Conservation (phyloP, 2,329 filamentous ascomycete species). For the Chaetomium globosum region DNA sequence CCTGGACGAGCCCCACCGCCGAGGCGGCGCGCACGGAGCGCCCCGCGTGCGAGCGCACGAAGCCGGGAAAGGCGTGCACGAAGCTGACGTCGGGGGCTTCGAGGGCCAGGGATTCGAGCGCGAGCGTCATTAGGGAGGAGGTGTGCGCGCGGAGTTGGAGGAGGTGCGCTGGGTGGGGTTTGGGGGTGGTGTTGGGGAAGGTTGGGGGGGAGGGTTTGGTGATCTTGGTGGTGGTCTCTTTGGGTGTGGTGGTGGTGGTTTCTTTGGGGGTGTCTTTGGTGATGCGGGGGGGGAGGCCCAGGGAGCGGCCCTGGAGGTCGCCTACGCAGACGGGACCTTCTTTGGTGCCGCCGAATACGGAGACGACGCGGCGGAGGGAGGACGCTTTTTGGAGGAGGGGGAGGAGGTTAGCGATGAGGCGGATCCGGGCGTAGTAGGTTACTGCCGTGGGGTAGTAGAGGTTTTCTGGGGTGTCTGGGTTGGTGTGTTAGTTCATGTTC, state of each 20-base stretch:
- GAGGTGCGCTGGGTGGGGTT: slow-evolving; percentile 28
- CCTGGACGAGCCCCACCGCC: slow-evolving; percentile 30
- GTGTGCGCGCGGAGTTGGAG: slow-evolving; percentile 50
- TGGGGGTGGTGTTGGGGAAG: background rate
- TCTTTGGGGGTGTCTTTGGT: slow-evolving; percentile 31
- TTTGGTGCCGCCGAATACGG: slow-evolving; percentile 55
- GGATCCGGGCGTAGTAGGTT: slow-evolving; percentile 60
- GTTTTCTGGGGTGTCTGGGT: slow-evolving; percentile 59
- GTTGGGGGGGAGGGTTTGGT: background rate
- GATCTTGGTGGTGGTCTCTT: slow-evolving; percentile 8
- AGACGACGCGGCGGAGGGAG: slow-evolving; percentile 56
- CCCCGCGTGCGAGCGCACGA: slow-evolving; percentile 42
- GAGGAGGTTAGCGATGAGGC: slow-evolving; percentile 60
- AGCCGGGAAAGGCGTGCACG: slow-evolving; percentile 46
- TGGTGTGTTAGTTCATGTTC: background rate
- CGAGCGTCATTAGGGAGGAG: slow-evolving; percentile 54
- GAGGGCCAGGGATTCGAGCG: slow-evolving; percentile 52
- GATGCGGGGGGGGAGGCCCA: slow-evolving; percentile 20
- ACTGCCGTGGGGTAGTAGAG: slow-evolving; percentile 56
- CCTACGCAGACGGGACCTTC: slow-evolving; percentile 53
- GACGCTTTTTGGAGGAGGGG: slow-evolving; percentile 54
- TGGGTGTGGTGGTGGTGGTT: background rate
- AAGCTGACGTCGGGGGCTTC: slow-evolving; percentile 49
- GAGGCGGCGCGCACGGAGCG: slow-evolving; percentile 36
- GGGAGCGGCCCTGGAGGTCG: slow-evolving; percentile 50